A percentile compares a stretch with the other conserved stretches of the same genome.
These are phyloP conservation scores for Arthrinium phaeospermum DNA, from an alignment of 2,329 filamentous ascomycete genomes.

Conservation along the genomic window DNA sequence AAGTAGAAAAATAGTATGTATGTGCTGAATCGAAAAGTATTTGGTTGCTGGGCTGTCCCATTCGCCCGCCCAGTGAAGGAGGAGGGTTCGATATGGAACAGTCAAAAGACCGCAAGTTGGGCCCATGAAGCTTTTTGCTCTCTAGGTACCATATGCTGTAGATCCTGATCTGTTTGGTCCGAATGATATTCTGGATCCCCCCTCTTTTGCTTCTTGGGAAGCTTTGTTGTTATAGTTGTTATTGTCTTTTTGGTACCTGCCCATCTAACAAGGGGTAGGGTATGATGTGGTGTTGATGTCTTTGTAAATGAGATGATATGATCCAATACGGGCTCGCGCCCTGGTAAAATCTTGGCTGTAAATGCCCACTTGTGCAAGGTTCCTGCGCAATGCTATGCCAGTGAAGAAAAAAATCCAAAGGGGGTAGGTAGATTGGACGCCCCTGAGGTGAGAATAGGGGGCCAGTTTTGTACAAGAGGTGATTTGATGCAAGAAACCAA, in stretches of 20 bases:
- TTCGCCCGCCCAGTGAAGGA: not conserved
- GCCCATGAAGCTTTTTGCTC: not conserved
- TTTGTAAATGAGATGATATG: conserved; percentile 20
- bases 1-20: not conserved
- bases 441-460: not conserved
- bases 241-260: conserved; percentile 27
- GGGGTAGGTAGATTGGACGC: not conserved
- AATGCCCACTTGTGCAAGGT: conserved; percentile 20
- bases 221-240: conserved; percentile 22
- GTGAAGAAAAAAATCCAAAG: not conserved
- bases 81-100: not conserved
- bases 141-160: conserved; percentile 19
- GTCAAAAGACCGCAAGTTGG: not conserved
- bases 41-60: not conserved
- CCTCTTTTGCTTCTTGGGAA: conserved; percentile 23
- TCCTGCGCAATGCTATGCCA: conserved; percentile 25
- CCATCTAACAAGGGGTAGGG: conserved; percentile 28
- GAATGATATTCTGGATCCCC: not conserved
- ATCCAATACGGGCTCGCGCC: conserved; percentile 33
- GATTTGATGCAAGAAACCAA: conserved; percentile 7
- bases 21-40: conserved; percentile 13
- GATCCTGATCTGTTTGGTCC: conserved; percentile 9
- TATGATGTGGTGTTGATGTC: conserved; percentile 7
- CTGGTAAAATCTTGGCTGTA: conserved; percentile 31
- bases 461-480: not conserved